Percentiles rank a stretch among this genome's conserved stretches.
These are phyloP conservation scores for Linanthus parryae DNA, from an alignment of 148 eudicot genomes.

Conservation along the genomic window DNA sequence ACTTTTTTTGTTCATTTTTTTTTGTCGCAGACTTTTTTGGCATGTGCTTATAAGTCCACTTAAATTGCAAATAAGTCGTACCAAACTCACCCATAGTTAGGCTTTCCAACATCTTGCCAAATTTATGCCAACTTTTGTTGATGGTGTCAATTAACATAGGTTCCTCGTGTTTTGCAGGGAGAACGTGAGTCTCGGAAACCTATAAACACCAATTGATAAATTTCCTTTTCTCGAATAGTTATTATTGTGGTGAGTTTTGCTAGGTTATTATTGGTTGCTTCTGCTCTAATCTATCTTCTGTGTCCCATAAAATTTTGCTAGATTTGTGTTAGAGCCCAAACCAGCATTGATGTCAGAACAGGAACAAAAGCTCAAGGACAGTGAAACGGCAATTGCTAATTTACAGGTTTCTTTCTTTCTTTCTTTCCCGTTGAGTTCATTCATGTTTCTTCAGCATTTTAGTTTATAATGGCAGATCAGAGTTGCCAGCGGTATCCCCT, in stretches of 20 bases:
- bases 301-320: conserved; percentile 19
- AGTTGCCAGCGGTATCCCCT: too few relatives aligned
- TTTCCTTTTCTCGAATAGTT: too few relatives aligned
- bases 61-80: too few relatives aligned
- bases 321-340: conserved; percentile 93
- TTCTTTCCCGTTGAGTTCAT: not conserved
- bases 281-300: conserved; percentile 8
- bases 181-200: conserved; percentile 65
- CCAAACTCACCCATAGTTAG: too few relatives aligned
- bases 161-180: conserved; percentile 54
- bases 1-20: too few relatives aligned
- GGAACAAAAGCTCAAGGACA: conserved; percentile 73
- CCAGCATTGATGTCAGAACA: conserved; percentile 74
- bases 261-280: conserved; percentile 4
- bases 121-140: too few relatives aligned
- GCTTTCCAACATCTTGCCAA: too few relatives aligned
- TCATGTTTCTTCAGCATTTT: too few relatives aligned
- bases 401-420: conserved; percentile 47
- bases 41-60: too few relatives aligned
- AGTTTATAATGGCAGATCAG: too few relatives aligned
- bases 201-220: conserved; percentile 1
- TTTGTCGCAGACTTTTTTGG: too few relatives aligned
- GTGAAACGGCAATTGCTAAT: conserved; percentile 78
- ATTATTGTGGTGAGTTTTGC: conserved; percentile 5
- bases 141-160: too few relatives aligned